Evolutionary conservation across 108 stramenopile genomes (phyloP).

Genomic region (Nitzschia sp.): DNA sequence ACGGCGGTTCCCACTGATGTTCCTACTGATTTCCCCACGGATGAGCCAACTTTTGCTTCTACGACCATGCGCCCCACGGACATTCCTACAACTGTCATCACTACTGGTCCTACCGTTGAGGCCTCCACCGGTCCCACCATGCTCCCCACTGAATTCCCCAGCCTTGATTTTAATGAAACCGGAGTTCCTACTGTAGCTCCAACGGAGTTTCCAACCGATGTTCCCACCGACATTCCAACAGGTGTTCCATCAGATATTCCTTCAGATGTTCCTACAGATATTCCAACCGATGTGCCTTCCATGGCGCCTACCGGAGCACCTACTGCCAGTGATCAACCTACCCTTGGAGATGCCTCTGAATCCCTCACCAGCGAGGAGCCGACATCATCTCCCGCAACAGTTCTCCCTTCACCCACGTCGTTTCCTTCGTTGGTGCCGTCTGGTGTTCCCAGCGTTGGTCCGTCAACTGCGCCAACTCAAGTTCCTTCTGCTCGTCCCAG

Average conservation of each 20-base stretch:
- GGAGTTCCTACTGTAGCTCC: not conserved
- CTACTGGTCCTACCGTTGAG: not conserved
- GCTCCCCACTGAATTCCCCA: too few species aligned
- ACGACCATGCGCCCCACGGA: not conserved
- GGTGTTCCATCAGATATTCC: not conserved
- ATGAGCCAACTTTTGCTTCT: not conserved
- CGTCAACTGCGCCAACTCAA: conserved; percentile 4
- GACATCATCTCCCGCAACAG: not conserved
- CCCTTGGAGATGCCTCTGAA: not conserved
- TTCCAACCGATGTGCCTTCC: conserved; percentile 18
- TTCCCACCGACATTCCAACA: not conserved
- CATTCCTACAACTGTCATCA: not conserved
- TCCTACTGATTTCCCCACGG: not conserved
- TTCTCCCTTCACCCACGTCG: not conserved
- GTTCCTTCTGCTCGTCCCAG: not conserved
- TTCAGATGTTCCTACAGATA: not conserved
- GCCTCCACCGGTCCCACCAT: not conserved
- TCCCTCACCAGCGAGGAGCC: not conserved
- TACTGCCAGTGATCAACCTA: not conserved
- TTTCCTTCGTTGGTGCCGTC: conserved; percentile 10
- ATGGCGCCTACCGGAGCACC: not conserved
- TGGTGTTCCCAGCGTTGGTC: not conserved
- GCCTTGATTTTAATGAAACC: not conserved
- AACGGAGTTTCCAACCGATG: not conserved
- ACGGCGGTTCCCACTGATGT: not conserved